Evolutionary conservation across 371 early-diverging fungal genomes (phyloP), one percentile per base, ranked within the genome.

Genomic region (Syncephalis plumigaleata): DNA sequence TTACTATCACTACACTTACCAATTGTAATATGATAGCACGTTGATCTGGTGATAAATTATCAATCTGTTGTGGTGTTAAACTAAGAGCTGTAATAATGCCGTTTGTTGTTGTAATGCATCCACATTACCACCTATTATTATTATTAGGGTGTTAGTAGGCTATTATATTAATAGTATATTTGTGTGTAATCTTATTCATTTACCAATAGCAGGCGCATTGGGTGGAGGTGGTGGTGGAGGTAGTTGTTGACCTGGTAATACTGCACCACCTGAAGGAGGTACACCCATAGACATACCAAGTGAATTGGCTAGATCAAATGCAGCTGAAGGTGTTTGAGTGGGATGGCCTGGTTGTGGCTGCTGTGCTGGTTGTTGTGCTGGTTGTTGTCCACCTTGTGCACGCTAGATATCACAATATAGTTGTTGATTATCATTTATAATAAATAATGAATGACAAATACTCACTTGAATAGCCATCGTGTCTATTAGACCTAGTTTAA

Each of bases 401-500:
- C 31, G 2, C 11, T 39, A 39, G 3, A 9, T 48, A 31, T 36
- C 15, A 11, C 9, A 16, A 9, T 13, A 21, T 3, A 48, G 9
- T 7, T 17, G 7, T 3, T 31, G 22, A 8, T n/a, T n/a, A n/a
- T n/a, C n/a, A n/a, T n/a, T n/a, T n/a, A n/a, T n/a, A n/a, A n/a
- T n/a, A n/a, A n/a, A n/a, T n/a, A n/a, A n/a, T n/a, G n/a, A n/a
- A n/a, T n/a, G n/a, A n/a, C n/a, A n/a, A n/a, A n/a, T n/a, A 54
- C 49, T 45, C 66, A 80, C 83, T 68, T 82, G 81, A 46, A 85
- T 61, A 23, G 78, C 66, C 24, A 63, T 65, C n/a, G 75, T 74
- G 57, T 88, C 90, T 16, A 91, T 79, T 26, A 88, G 63, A 46
- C 84, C 81, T 77, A 84, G 75, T 59, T 79, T 75, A 7, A 86